phyloP scores from a whole-genome alignment of 352 stramenopile species.

The Plasmopara halstedii region DNA sequence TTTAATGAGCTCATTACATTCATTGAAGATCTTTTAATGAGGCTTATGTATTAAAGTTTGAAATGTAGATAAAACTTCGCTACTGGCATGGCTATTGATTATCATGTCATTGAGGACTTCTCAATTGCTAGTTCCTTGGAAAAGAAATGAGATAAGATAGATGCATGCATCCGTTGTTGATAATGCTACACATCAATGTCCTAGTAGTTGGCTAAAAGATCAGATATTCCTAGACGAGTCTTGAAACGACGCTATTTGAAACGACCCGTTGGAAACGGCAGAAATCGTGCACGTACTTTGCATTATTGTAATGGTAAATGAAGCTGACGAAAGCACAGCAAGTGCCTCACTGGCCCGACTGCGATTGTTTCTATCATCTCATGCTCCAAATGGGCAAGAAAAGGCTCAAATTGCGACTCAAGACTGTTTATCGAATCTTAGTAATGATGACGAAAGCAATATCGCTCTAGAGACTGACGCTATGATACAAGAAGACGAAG shows the following conservation, averaged over 20 bases:
- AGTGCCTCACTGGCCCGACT: conserved; percentile 26
- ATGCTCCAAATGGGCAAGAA: conserved; percentile 17
- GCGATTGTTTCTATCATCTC: conserved; percentile 30
- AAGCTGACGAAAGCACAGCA: conserved; percentile 13
- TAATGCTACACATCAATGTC: no score
- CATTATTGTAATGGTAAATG: conserved; percentile 11
- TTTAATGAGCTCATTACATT: no score
- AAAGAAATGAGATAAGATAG: no score
- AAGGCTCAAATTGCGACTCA: conserved; percentile 5
- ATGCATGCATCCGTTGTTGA: no score
- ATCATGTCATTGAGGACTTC: no score
- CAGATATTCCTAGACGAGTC: conserved; percentile 1
- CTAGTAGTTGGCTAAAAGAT: conserved; percentile 15
- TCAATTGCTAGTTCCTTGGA: no score
- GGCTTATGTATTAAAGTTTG: no score
- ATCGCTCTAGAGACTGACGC: no score
- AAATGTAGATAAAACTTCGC: no score
- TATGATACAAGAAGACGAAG: conserved; percentile 5
- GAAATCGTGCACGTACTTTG: conserved; percentile 4
- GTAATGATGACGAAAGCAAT: conserved; percentile 1
- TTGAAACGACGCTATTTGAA: conserved; percentile 15
- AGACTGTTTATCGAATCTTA: conserved; percentile 1
- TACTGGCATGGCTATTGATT: no score
- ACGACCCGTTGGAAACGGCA: conserved; percentile 10
- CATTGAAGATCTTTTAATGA: no score